Conservation (phyloP, 805 yeast genomes). For the Yamadazyma insecticola region DNA sequence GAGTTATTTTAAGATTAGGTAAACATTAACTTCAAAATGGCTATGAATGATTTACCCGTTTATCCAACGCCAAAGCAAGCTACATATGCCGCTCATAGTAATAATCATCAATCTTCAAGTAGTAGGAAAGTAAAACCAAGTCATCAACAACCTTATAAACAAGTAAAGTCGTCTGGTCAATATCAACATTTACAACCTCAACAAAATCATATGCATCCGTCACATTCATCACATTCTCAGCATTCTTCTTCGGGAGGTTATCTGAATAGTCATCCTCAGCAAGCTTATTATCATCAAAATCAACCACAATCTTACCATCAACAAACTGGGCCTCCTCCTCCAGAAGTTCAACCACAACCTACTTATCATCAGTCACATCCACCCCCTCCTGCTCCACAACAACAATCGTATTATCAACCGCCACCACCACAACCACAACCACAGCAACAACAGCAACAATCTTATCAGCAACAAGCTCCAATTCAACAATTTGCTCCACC, state of each 20-base stretch:
- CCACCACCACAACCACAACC: conserved; percentile 12
- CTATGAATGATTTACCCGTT: conserved; percentile 38
- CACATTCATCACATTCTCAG: background rate
- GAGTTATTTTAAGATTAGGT: too few species aligned
- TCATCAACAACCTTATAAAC: conserved; percentile 9
- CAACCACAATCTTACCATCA: conserved; percentile 9
- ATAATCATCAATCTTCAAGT: conserved; percentile 5
- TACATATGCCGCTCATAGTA: conserved; percentile 22
- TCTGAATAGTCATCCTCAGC: too few species aligned
- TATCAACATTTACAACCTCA: conserved; percentile 7
- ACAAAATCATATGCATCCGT: conserved; percentile 5
- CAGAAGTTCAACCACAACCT: conserved; percentile 16
- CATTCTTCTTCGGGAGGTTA: too few species aligned
- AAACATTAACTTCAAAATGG: too few species aligned
- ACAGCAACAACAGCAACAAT: conserved; percentile 7
- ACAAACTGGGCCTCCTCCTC: conserved; percentile 11
- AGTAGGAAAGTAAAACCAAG: conserved; percentile 8
- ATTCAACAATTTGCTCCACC: conserved; percentile 11
- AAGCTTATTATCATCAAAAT: conserved; percentile 6
- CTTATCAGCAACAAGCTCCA: conserved; percentile 5
- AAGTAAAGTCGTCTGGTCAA: conserved; percentile 2
- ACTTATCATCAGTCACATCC: conserved; percentile 13
- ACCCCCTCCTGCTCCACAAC: conserved; percentile 15
- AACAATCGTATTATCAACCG: conserved; percentile 9
- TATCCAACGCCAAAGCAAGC: conserved; percentile 46